Percentiles rank a stretch among this genome's conserved stretches.
These are phyloP conservation scores for Aspergillus tubingensis DNA, from an alignment of 2,329 filamentous ascomycete species.

Conservation along the genomic window DNA sequence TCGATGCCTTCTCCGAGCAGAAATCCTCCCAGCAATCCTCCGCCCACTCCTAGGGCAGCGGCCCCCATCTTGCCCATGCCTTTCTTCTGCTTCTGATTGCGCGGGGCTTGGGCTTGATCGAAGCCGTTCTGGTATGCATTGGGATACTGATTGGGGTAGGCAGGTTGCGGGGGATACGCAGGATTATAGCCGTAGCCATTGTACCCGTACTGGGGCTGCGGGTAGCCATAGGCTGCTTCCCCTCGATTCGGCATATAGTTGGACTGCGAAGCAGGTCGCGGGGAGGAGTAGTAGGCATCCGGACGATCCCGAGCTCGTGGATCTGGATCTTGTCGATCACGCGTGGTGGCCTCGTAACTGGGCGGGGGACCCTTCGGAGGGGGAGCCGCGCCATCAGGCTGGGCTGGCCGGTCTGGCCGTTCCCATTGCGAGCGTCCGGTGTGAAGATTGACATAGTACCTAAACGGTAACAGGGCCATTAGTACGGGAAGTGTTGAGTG, in stretches of 20 bases:
- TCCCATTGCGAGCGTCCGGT: conserved; percentile 7
- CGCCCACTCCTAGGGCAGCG: neutral
- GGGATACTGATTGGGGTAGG: neutral
- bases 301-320: too few species aligned
- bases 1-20: conserved; percentile 6
- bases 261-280: neutral
- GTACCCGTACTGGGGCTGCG: neutral
- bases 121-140: neutral
- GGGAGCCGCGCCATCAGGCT: neutral
- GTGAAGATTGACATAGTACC: conserved; percentile 1
- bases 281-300: neutral
- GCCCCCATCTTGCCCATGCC: conserved; percentile 3
- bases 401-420: conserved; percentile 1
- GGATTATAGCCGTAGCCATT: neutral
- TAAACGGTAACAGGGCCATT: neutral
- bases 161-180: neutral
- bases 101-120: neutral
- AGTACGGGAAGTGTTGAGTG: neutral
- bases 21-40: conserved; percentile 3
- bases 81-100: neutral
- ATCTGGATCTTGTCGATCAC: neutral
- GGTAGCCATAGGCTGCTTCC: neutral
- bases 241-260: neutral
- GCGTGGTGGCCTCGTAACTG: neutral
- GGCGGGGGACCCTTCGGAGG: neutral